Conservation (phyloP, 257 asterid genomes). For the Nicotiana tabacum region DNA sequence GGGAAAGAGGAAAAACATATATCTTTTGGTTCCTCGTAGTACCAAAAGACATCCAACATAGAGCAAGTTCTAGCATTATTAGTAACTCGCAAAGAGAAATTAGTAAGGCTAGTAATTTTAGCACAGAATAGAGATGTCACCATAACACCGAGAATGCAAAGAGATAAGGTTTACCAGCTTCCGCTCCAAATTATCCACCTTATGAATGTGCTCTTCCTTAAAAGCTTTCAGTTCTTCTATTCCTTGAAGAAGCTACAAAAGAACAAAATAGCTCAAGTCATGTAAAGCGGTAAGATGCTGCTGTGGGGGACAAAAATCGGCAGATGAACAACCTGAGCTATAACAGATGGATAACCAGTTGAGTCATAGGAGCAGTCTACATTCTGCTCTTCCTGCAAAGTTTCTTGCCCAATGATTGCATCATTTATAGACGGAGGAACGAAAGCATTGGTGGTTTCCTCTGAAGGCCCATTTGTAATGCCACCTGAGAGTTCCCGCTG, state of each 20-base stretch:
- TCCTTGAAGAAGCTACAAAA: slow-evolving; percentile 48
- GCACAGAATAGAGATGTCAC: not conserved
- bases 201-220: slow-evolving; percentile 43
- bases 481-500: slow-evolving; percentile 18
- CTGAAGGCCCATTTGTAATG: slow-evolving; percentile 16
- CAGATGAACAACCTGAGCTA: slow-evolving; percentile 47
- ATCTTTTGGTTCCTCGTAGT: not conserved
- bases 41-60: not conserved
- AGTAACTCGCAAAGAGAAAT: not conserved
- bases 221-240: slow-evolving; percentile 48
- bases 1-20: not conserved
- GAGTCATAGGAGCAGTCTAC: slow-evolving; percentile 28
- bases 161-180: slow-evolving; percentile 50
- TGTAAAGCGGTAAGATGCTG: not conserved
- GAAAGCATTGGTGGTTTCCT: slow-evolving; percentile 25
- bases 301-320: slow-evolving; percentile 4
- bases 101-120: not conserved
- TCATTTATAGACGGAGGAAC: slow-evolving; percentile 29
- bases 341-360: slow-evolving; percentile 33
- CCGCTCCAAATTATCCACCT: slow-evolving; percentile 37
- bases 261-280: not conserved
- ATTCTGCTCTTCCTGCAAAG: slow-evolving; percentile 22
- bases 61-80: not conserved
- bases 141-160: not conserved
- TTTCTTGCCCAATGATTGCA: slow-evolving; percentile 25